phyloP scores from a whole-genome alignment of 2,329 filamentous ascomycete species.

The Neophaeococcomyces aloes region DNA sequence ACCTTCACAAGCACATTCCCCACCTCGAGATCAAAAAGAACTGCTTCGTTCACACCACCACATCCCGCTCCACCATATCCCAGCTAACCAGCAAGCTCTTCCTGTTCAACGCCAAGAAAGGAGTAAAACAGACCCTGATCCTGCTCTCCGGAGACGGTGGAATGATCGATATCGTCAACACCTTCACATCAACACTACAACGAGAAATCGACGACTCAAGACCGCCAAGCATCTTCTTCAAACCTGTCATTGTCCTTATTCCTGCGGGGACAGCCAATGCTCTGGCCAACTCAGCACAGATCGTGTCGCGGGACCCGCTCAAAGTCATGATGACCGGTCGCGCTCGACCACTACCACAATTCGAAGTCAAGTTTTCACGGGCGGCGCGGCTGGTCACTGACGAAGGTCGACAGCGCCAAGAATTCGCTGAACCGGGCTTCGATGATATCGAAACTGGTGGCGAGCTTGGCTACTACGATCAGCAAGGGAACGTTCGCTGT shows the following conservation, averaged over 20 bases:
- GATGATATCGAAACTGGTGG: constrained; percentile 8
- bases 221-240: constrained; percentile 26
- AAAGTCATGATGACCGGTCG: constrained; percentile 45
- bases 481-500: constrained; percentile 25
- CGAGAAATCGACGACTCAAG: constrained; percentile 18
- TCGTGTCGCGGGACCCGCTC: constrained; percentile 17
- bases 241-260: constrained; percentile 47
- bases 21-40: constrained; percentile 31
- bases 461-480: constrained; percentile 16
- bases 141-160: constrained; percentile 84
- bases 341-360: constrained; percentile 48
- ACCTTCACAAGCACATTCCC: constrained; percentile 41
- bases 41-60: constrained; percentile 47
- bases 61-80: constrained; percentile 52
- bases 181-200: constrained; percentile 31
- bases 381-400: constrained; percentile 40
- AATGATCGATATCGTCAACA: constrained; percentile 70
- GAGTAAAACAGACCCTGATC: constrained; percentile 51
- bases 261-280: constrained; percentile 44
- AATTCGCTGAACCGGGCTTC: constrained; percentile 14
- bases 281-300: constrained; percentile 23
- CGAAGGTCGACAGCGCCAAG: constrained; percentile 35
- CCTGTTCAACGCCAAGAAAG: constrained; percentile 39
- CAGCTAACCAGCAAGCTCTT: constrained; percentile 48
- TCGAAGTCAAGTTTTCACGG: constrained; percentile 47